Evolutionary conservation across 139 green algal genomes (phyloP), one percentile per base, ranked within the genome.

Genomic region (Nannochloris sp.): DNA sequence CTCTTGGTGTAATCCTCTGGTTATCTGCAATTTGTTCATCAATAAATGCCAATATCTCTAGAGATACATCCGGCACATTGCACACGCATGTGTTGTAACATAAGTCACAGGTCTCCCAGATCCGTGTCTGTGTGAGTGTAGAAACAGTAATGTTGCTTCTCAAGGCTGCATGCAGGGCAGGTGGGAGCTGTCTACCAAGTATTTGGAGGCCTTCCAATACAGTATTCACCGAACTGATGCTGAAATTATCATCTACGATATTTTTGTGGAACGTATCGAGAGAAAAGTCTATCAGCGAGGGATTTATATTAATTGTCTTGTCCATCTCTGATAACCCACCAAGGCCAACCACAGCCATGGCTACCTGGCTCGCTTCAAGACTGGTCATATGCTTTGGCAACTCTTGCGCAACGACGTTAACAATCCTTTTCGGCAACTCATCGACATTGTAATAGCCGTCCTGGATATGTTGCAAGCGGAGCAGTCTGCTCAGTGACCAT

Each of bases 401-500:
- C 57, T 57, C 60, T 55, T 16, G 21, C 15, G 36, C 11, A 37
- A 44, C 60, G 8, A 31, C 37, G 10, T n/a, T 4, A 37, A 61
- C n/a, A 25, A 58, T 34, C n/a, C n/a, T 21, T 21, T 53, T 21
- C 10, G n/a, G 46, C 46, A 53, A 53, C 11, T 10, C 16, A 25
- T 25, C 18, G n/a, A 25, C 5, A 53, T 25, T 53, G 46, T 21
- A 2, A 25, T 21, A 7, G 0, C n/a, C 7, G n/a, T 53, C n/a
- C 46, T 25, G 16, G 15, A 19, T 18, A 24, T 53, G 16, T 19
- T 21, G 16, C 18, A 25, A 8, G 4, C 15, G 18, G 18, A 53
- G n/a, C n/a, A 53, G 7, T 53, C n/a, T 53, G 11, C 46, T 31
- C 55, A 76, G 48, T 40, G 70, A 63, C 70, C 70, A 76, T 55